Evolutionary conservation across 768 basidiomycete genomes (phyloP), one percentile per base, ranked within the genome.

Genomic region (Amanita subjunquillea): DNA sequence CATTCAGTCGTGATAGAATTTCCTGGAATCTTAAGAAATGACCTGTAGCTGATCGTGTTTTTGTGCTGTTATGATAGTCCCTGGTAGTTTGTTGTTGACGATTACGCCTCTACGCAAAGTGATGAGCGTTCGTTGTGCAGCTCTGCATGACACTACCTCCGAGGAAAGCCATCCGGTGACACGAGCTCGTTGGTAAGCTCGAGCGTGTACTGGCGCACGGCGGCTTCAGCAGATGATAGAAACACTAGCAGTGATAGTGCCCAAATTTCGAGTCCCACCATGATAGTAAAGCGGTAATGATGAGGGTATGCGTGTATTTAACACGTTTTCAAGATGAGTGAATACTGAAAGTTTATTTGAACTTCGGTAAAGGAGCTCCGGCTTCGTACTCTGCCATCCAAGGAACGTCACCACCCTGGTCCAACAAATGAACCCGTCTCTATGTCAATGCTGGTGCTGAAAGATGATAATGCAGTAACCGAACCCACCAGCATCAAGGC

Each of bases 61-160:
- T 65, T 40, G 54, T 4, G 60, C 67, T 6, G 42, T 59, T n/a
- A 71, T 63, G 6, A 71, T 46, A 41, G 68, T 65, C 6, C 65
- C 66, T 48, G 67, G 67, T 8, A 42, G 23, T 6, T 32, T 7
- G n/a, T 38, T 23, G 17, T 51, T 51, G 10, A 42, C 50, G 10
- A 32, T 29, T 5, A 51, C 50, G n/a, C n/a, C 50, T 2, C 50
- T 51, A 39, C 13, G n/a, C 15, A 25, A 25, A 5, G 20, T 8
- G 17, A 17, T 47, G 48, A 49, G 48, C 15, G 25, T 49, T 49
- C 12, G 34, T 13, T 8, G 13, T 22, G 29, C 6, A 36, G 7
- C 5, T 30, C 23, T 25, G 13, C 10, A 4, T 22, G 6, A 23
- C 8, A 15, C 27, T 25, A 49, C 48, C 48, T 36, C 37, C 36